Conservation (phyloP, 169 alveolate species). For the Theileria orientalis region DNA sequence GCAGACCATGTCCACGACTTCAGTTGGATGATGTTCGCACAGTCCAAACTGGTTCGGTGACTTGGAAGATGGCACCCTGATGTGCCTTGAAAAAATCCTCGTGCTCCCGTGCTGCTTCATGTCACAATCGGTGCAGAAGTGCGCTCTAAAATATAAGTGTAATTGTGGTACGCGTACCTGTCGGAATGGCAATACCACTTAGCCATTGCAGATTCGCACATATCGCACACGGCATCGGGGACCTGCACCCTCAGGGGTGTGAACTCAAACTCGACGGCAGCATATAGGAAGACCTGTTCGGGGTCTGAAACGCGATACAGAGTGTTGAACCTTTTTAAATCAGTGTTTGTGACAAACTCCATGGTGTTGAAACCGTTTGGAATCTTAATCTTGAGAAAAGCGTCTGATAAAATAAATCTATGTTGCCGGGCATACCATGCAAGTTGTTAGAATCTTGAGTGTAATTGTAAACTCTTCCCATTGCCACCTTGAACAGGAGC, state of each 20-base stretch:
- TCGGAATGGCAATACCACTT: conserved; percentile 81
- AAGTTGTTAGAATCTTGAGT: conserved; percentile 2
- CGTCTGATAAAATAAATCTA: conserved; percentile 9
- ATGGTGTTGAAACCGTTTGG: conserved; percentile 49
- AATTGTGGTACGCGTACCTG: conserved; percentile 23
- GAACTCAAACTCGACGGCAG: conserved; percentile 74
- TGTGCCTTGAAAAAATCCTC: conserved; percentile 80
- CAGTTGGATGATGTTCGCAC: conserved; percentile 86
- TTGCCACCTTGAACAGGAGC: conserved; percentile 66
- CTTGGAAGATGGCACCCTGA: conserved; percentile 81
- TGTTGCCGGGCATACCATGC: not conserved
- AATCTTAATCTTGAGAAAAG: conserved; percentile 31
- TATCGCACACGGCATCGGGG: conserved; percentile 80
- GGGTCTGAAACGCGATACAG: conserved; percentile 70
- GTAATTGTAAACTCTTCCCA: conserved; percentile 55
- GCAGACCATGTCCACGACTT: conserved; percentile 85
- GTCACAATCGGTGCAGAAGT: conserved; percentile 85
- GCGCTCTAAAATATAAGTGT: conserved; percentile 64
- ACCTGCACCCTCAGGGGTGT: conserved; percentile 78
- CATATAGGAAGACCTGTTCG: conserved; percentile 73
- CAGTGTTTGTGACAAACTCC: conserved; percentile 38
- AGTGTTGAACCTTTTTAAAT: conserved; percentile 34
- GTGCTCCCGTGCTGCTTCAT: conserved; percentile 79
- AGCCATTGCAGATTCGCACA: conserved; percentile 77
- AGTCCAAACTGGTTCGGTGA: conserved; percentile 88